Base-by-base conservation (phyloP, 1,284 basidiomycete genomes). In the Austroboletus niveus region DNA sequence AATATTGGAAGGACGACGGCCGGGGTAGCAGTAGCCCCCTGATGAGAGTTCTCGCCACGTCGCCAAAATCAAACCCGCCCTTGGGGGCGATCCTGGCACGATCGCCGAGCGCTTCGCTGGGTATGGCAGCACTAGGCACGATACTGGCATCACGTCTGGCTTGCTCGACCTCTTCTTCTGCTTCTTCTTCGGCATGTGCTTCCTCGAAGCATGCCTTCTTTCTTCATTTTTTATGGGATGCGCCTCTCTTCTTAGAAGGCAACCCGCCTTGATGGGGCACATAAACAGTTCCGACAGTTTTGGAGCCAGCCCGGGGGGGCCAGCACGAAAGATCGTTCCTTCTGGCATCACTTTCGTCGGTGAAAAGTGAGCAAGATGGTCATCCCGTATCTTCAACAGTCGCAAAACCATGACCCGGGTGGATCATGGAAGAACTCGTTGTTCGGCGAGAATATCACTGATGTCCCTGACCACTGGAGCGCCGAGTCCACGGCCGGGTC, bases 281-380 rank as follows among this genome's bases (percentile, higher is more conserved):
- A 89, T 78, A 74, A 97, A 97, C 51, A 97, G 72, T 51, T 88
- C 82, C 1, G 80, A 78, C 10, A 98, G 77, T 68, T 95, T 91
- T 0, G 90, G 87, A 1, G 85, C 83, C 27, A 94, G 72, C 3
- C 90, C 91, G 11, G 85, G 84, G 10, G 92, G 91, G 0, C 87
- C 93, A 42, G 86, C 89, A 60, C 81, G 89, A 67, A 94, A 85
- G 70, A 85, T 86, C 11, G 82, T 83, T 14, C 84, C 87, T 41
- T 82, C 79, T 9, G 84, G 74, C 6, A 84, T 87, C 36, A 80
- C 74, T 63, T 81, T 87, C 1, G 84, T 90, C 1, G 94, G 92
- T 45, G 95, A 72, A 73, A 96, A 95, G 66, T 94, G 86, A 4
- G 85, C 75, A 3, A 90, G 73, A 14, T 94, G 94, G 62, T 97